Conservation (phyloP, 495 filamentous ascomycete genomes). For the Letharia lupina region DNA sequence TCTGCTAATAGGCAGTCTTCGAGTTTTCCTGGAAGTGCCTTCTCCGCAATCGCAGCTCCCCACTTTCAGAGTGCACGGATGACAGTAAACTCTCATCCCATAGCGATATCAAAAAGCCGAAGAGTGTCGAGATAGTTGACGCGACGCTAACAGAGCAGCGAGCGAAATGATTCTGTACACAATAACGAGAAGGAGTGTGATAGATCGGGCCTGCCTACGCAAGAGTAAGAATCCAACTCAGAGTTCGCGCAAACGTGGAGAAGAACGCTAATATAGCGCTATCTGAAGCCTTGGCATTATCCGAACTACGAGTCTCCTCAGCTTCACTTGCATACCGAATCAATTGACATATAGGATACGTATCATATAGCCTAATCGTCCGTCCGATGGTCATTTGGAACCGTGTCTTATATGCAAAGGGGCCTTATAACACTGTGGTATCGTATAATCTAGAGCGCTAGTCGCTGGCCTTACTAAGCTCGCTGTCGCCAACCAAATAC, state of each 20-base stretch:
- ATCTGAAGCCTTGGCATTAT: neutral
- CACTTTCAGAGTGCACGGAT: neutral
- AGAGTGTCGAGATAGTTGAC: neutral
- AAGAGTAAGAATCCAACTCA: neutral
- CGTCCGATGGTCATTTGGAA: too few species aligned
- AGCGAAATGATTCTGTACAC: neutral
- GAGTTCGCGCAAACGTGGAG: slow-evolving; percentile 4
- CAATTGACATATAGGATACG: too few species aligned
- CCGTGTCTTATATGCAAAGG: too few species aligned
- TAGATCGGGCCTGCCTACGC: neutral
- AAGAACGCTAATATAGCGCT: slow-evolving; percentile 2
- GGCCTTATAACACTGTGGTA: too few species aligned
- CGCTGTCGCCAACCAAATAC: too few species aligned
- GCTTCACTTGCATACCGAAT: too few species aligned
- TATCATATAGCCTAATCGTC: too few species aligned
- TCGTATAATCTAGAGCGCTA: too few species aligned
- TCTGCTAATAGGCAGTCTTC: neutral
- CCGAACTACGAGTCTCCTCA: too few species aligned
- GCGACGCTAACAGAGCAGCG: neutral
- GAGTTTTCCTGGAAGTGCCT: neutral
- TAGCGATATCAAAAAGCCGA: neutral
- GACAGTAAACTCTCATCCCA: slow-evolving; percentile 1
- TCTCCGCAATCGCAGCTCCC: slow-evolving; percentile 3
- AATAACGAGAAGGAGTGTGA: neutral
- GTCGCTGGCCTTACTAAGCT: too few species aligned